Percentiles rank a stretch among this genome's conserved stretches.
Conservation (phyloP, 495 filamentous ascomycete species). For the Glarea lozoyensis region DNA sequence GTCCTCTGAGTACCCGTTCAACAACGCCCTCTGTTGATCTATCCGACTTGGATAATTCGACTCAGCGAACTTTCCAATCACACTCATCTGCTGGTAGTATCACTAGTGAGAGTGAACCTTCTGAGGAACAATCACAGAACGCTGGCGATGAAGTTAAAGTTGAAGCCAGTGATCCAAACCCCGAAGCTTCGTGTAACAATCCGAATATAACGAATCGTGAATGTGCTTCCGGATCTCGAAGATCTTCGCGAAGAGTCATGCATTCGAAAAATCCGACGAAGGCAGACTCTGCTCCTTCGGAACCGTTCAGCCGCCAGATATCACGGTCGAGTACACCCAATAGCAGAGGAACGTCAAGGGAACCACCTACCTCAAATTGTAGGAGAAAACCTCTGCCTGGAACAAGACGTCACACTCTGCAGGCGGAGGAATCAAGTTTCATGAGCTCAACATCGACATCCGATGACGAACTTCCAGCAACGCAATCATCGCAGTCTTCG, state of each 20-base stretch:
- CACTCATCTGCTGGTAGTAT: not conserved
- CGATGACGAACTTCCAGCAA: conserved; percentile 1
- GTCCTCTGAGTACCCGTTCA: conserved; percentile 6
- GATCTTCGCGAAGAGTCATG: no score
- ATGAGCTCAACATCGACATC: conserved; percentile 4
- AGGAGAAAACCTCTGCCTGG: not conserved
- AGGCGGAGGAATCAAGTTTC: conserved; percentile 10
- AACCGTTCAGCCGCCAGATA: not conserved
- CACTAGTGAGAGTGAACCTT: not conserved
- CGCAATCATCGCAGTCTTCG: conserved; percentile 32
- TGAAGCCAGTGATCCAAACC: not conserved
- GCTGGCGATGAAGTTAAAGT: not conserved
- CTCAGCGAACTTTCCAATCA: conserved; percentile 3
- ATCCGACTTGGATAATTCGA: conserved; percentile 1
- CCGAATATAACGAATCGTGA: no score
- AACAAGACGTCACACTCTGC: not conserved
- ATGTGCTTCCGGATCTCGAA: no score
- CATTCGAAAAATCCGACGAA: not conserved
- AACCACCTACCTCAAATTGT: not conserved
- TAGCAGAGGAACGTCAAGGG: not conserved
- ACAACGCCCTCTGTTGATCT: conserved; percentile 3
- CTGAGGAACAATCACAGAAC: not conserved
- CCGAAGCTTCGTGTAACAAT: not conserved
- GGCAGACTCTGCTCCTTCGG: not conserved
- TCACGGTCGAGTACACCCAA: not conserved